Percentiles rank a stretch among this genome's conserved stretches.
These are phyloP conservation scores for Smallanthus sonchifolius DNA, from an alignment of 129 eudicot species.

Conservation along the genomic window DNA sequence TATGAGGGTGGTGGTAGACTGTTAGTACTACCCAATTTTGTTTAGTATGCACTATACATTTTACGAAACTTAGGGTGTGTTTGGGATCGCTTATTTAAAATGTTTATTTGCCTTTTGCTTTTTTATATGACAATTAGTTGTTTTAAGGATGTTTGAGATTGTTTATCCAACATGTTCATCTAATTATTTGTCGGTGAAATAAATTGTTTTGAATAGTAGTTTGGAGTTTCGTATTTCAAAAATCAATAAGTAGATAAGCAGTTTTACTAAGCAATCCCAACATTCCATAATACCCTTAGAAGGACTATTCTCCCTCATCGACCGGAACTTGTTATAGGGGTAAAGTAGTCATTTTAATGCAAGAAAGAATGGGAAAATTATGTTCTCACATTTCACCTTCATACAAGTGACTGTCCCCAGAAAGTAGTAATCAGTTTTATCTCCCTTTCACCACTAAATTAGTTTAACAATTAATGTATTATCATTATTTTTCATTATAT, in stretches of 20 bases:
- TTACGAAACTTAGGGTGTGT: background rate
- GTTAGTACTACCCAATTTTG: background rate
- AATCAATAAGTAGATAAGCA: background rate
- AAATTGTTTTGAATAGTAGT: background rate
- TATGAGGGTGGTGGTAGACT: background rate
- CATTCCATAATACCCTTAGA: background rate
- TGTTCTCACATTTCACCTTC: background rate
- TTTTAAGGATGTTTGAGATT: background rate
- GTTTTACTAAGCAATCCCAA: background rate
- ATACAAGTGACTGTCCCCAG: background rate
- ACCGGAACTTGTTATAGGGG: background rate
- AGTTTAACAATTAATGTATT: no score
- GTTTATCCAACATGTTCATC: background rate
- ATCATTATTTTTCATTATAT: no score
- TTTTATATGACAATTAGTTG: background rate
- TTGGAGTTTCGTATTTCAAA: background rate
- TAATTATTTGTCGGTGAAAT: background rate
- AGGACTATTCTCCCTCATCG: background rate
- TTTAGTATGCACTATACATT: background rate
- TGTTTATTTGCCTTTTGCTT: background rate
- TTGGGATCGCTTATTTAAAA: background rate
- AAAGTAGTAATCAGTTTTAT: background rate
- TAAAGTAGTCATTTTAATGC: background rate
- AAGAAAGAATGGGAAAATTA: background rate
- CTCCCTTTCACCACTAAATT: background rate